Percentiles rank a stretch among this genome's conserved stretches.
phyloP scores from a whole-genome alignment of 129 eudicot genomes.

The carrot (Daucus carota) region DH1_v3.0 NC_030386.2:35783001-35783500 shows the following conservation, averaged over 20 bases:
- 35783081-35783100: conserved; percentile 84
- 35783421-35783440: conserved; percentile 82
- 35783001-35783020: neutral
- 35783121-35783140: conserved; percentile 73
- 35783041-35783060: conserved; percentile 65
- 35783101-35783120: conserved; percentile 50
- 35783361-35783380: conserved; percentile 69
- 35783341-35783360: conserved; percentile 70
- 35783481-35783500: conserved; percentile 64
- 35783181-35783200: conserved; percentile 70
- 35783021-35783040: conserved; percentile 74
- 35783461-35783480: conserved; percentile 78
- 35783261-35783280: conserved; percentile 94
- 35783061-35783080: conserved; percentile 54
- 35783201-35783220: conserved; percentile 85
- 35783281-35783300: conserved; percentile 75
- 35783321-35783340: conserved; percentile 64
- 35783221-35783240: conserved; percentile 76
- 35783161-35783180: conserved; percentile 66
- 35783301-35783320: conserved; percentile 72
- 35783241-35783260: conserved; percentile 86
- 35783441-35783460: conserved; percentile 92
- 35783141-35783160: conserved; percentile 62
- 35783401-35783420: conserved; percentile 65
- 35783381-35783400: conserved; percentile 76